Percentiles rank a stretch among this genome's conserved stretches.
Conservation (phyloP, 2,329 filamentous ascomycete genomes). For the Phoma sp. region DNA sequence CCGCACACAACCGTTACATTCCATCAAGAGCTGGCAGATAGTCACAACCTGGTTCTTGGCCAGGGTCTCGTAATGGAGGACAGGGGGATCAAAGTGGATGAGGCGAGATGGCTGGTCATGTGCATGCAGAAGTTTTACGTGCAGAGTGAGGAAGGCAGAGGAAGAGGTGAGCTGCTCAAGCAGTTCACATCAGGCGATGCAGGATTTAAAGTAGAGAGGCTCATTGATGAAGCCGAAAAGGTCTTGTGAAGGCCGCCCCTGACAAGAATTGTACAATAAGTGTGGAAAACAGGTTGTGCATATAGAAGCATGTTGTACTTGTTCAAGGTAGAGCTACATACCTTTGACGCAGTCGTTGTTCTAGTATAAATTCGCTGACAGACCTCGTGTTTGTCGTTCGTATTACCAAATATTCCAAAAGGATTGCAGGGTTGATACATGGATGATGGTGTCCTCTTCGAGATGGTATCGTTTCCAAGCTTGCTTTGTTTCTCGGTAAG, state of each 20-base stretch:
- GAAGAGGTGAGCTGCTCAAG: constrained; percentile 69
- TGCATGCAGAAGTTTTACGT: constrained; percentile 93
- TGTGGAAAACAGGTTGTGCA: constrained; percentile 6
- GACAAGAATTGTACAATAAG: neutral
- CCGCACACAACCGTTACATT: constrained; percentile 95
- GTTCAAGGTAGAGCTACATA: neutral
- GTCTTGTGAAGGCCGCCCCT: constrained; percentile 50
- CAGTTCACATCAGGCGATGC: constrained; percentile 82
- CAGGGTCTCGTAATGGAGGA: constrained; percentile 80
- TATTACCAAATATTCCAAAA: no score
- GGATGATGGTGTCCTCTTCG: no score
- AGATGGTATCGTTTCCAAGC: neutral
- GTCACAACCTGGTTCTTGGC: constrained; percentile 82
- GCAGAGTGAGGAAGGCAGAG: constrained; percentile 60
- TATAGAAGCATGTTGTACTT: neutral
- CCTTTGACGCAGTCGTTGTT: neutral
- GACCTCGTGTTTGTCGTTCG: no score
- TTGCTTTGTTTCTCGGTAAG: neutral
- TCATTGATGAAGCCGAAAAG: constrained; percentile 90
- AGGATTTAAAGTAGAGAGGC: constrained; percentile 79
- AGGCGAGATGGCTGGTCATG: constrained; percentile 90
- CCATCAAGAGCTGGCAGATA: constrained; percentile 77
- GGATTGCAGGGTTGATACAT: no score
- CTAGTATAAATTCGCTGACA: neutral
- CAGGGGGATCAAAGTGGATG: constrained; percentile 75